Base-by-base conservation (phyloP, 169 alveolate genomes). In the Theileria parva region DNA sequence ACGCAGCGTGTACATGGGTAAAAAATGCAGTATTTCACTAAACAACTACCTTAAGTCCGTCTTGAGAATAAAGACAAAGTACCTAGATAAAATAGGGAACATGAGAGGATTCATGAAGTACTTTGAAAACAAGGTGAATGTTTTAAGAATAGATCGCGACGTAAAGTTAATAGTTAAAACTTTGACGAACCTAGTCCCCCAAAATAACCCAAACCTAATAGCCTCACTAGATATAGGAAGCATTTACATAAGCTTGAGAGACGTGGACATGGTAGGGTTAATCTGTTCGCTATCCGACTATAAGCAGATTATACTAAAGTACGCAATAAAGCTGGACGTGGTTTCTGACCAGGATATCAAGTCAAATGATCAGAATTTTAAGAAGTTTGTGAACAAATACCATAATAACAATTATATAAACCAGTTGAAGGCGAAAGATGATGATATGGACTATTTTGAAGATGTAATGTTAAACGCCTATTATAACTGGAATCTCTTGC, bases 241-340 rank as follows among this genome's bases (percentile, higher is more conserved):
- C 44, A 50, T 83, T n/a, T 69, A 83, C 77, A 55, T 69, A 13
- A 57, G 70, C 32, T 59, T 83, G 19, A 73, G 89, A 28, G 89
- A 83, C n/a, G 55, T 39, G 72, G 89, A 83, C 50, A 23, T 83
- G 73, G 61, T 68, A 32, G 75, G 48, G 3, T 13, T 76, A 27
- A 74, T 75, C 21, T 64, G 53, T 23, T 30, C 81, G n/a, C 53
- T 73, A 44, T 13, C 74, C 12, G 70, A 74, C 21, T 83, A 70
- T 51, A 73, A 71, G 64, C 37, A 23, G 64, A 25, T 81, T 21
- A 27, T 48, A 51, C 51, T 71, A 61, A 80, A 81, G 34, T 73
- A 65, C 74, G 71, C 71, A 63, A 63, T 63, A 17, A 63, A 63
- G 71, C 51, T 63, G 71, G 61, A 53, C 11, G 87, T 32, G 69